Conservation (phyloP, 108 stramenopile species). For the Skeletonema menzelii region DNA sequence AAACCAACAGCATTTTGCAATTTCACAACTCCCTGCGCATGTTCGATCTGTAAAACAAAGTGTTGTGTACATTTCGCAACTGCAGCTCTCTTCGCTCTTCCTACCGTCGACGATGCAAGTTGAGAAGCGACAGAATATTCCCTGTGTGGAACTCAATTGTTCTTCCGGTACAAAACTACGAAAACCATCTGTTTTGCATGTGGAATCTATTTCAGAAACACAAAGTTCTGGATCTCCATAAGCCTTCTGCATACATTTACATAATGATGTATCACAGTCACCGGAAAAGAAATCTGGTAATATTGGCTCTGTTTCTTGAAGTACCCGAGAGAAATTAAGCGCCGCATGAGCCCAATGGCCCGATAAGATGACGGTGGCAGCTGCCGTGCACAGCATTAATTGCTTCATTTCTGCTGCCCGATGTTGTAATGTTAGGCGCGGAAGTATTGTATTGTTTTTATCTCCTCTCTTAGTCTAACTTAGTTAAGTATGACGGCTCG, state of each 20-base stretch:
- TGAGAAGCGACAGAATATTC: not conserved
- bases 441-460: no score
- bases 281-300: not conserved
- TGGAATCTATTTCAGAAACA: constrained; percentile 1
- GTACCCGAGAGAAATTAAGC: no score
- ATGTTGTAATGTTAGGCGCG: no score
- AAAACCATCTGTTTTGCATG: not conserved
- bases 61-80: not conserved
- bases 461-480: no score
- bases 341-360: not conserved
- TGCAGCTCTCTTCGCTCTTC: not conserved
- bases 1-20: not conserved
- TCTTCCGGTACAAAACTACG: constrained; percentile 1
- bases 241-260: not conserved
- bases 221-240: not conserved
- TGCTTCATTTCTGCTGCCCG: no score
- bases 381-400: not conserved
- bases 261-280: not conserved
- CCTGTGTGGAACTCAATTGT: not conserved
- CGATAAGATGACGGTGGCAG: not conserved
- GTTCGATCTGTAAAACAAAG: not conserved
- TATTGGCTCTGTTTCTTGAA: not conserved
- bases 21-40: not conserved
- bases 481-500: no score
- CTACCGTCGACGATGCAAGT: not conserved